A percentile compares a stretch with the other conserved stretches of the same genome.
phyloP scores from a whole-genome alignment of 176 grass and related monocot genomes.

The Themeda triandra region DNA sequence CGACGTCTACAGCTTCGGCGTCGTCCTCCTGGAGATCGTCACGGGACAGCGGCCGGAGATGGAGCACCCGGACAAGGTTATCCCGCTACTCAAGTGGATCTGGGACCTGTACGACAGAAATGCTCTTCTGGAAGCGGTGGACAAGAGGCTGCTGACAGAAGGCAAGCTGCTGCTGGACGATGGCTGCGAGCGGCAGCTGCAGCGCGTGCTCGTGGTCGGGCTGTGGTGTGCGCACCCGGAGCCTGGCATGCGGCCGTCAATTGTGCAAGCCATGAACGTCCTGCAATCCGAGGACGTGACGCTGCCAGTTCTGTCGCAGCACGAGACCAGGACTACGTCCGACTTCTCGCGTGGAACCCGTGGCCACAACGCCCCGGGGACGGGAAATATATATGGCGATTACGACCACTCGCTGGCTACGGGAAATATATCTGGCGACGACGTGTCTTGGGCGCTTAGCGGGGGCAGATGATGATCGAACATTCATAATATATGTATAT shows the following conservation, averaged over 20 bases:
- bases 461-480: too few relatives aligned
- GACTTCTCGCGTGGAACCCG: background rate
- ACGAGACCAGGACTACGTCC: background rate
- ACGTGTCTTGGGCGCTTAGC: too few relatives aligned
- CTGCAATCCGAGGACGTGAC: background rate
- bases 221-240: conserved; percentile 22
- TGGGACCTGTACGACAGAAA: conserved; percentile 32
- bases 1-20: too few relatives aligned
- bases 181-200: background rate
- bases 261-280: background rate
- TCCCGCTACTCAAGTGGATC: conserved; percentile 16
- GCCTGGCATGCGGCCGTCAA: background rate
- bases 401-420: too few relatives aligned
- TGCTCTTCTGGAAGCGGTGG: conserved; percentile 7
- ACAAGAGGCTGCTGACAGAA: conserved; percentile 6
- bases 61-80: background rate
- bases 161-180: background rate
- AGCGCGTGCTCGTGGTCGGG: conserved; percentile 23
- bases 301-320: background rate
- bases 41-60: background rate
- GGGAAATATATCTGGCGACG: too few relatives aligned
- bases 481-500: too few relatives aligned
- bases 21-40: too few relatives aligned
- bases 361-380: background rate
- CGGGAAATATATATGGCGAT: too few relatives aligned